A percentile compares a stretch with the other conserved stretches of the same genome.
Evolutionary conservation across 1,139 yeast species (phyloP).

Genomic region (Hansenula lynferdii): DNA sequence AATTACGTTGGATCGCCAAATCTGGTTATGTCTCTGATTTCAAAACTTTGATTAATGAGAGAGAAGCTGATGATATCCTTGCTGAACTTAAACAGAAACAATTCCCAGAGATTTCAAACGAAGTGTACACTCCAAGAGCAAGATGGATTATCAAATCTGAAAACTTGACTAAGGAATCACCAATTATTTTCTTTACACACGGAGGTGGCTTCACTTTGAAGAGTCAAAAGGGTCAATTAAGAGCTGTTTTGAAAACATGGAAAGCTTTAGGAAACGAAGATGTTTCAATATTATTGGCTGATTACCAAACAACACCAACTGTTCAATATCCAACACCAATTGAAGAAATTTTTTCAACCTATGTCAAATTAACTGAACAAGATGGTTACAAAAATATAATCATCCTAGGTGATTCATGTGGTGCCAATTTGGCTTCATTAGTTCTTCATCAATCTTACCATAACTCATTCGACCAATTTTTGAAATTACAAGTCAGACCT

Average conservation of each 20-base stretch:
- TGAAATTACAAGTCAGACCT: constrained; percentile 34
- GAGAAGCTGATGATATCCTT: not conserved
- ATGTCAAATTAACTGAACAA: constrained; percentile 29
- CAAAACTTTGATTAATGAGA: not conserved
- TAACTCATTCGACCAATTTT: constrained; percentile 21
- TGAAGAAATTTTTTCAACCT: constrained; percentile 29
- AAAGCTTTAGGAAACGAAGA: constrained; percentile 28
- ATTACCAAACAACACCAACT: constrained; percentile 34
- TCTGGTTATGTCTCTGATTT: not conserved
- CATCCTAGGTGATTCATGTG: constrained; percentile 42
- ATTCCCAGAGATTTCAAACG: not conserved
- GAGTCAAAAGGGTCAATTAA: constrained; percentile 21
- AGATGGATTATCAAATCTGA: constrained; percentile 19
- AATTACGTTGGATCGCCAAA: not conserved
- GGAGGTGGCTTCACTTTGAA: constrained; percentile 40
- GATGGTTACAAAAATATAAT: constrained; percentile 26
- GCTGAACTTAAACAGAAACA: not conserved
- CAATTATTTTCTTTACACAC: constrained; percentile 29
- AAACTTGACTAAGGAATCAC: constrained; percentile 19
- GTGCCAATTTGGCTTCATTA: constrained; percentile 34
- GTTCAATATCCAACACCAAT: constrained; percentile 36
- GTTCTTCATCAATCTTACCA: not conserved
- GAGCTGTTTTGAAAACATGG: constrained; percentile 17
- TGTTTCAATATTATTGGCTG: constrained; percentile 30
- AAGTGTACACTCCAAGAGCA: not conserved